Conservation (phyloP, 345 rosid species). For the Viola odorata region DNA sequence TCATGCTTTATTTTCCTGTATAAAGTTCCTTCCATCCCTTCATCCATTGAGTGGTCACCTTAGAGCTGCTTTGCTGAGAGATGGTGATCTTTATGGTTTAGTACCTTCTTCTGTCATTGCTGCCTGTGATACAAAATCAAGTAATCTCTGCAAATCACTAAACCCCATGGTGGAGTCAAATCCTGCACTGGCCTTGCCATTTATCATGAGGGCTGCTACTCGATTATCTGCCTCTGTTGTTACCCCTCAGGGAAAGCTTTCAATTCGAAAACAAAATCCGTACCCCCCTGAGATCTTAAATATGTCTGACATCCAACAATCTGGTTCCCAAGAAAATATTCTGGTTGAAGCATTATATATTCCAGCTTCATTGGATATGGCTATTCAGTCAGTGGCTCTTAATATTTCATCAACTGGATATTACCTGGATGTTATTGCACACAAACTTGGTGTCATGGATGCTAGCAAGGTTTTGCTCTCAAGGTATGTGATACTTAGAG, state of each 20-base stretch:
- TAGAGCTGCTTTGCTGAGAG: slow-evolving; percentile 62
- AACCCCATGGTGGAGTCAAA: slow-evolving; percentile 57
- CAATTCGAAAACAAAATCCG: slow-evolving; percentile 44
- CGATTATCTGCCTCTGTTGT: slow-evolving; percentile 41
- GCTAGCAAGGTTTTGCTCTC: slow-evolving; percentile 63
- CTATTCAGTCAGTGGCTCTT: slow-evolving; percentile 42
- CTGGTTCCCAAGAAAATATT: slow-evolving; percentile 25
- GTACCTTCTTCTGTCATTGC: slow-evolving; percentile 75
- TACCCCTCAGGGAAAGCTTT: slow-evolving; percentile 37
- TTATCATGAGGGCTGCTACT: slow-evolving; percentile 60
- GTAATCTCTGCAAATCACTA: slow-evolving; percentile 55
- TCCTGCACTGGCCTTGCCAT: slow-evolving; percentile 47
- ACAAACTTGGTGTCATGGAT: slow-evolving; percentile 48
- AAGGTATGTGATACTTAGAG: slow-evolving; percentile 39
- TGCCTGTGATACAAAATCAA: slow-evolving; percentile 57
- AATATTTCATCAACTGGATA: slow-evolving; percentile 41
- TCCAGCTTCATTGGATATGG: slow-evolving; percentile 41
- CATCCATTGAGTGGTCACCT: slow-evolving; percentile 81
- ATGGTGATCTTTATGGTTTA: slow-evolving; percentile 50
- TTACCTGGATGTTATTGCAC: slow-evolving; percentile 74
- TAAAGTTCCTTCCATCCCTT: slow-evolving; percentile 60
- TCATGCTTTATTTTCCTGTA: slow-evolving; percentile 9
- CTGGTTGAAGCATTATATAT: slow-evolving; percentile 38
- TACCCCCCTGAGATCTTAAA: slow-evolving; percentile 47
- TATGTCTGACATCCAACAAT: slow-evolving; percentile 31